Percentiles rank a stretch among this genome's conserved stretches.
Evolutionary conservation across 257 asterid genomes (phyloP).

Genomic region (Verbena officinalis): DNA sequence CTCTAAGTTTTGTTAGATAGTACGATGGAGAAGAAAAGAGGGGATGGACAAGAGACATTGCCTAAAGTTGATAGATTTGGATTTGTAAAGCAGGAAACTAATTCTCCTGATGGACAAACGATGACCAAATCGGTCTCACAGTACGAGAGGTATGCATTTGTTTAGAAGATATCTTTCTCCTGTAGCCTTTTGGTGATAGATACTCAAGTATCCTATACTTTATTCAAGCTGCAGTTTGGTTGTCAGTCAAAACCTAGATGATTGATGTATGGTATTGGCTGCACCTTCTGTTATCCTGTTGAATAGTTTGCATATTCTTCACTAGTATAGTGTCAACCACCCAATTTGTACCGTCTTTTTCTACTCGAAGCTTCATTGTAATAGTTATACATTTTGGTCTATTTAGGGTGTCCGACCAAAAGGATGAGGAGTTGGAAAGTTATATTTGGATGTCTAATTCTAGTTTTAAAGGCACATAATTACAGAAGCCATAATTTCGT

Average conservation of each 20-base stretch:
- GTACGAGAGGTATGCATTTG: conserved; percentile 47
- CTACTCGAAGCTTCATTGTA: background rate
- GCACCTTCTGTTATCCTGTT: background rate
- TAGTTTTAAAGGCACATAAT: background rate
- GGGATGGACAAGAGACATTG: conserved; percentile 45
- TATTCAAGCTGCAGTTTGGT: background rate
- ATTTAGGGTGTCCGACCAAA: background rate
- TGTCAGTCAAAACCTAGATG: background rate
- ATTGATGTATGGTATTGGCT: conserved; percentile 10
- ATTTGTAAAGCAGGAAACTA: conserved; percentile 52
- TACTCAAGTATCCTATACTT: background rate
- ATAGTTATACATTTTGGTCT: background rate
- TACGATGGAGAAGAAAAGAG: conserved; percentile 56
- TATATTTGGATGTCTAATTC: background rate
- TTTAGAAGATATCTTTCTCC: conserved; percentile 8
- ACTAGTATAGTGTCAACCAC: background rate
- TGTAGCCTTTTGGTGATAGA: conserved; percentile 18
- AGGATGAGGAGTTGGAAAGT: conserved; percentile 13
- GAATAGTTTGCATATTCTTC: background rate
- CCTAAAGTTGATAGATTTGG: conserved; percentile 55
- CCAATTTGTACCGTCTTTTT: background rate
- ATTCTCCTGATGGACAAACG: conserved; percentile 45
- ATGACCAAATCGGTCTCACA: conserved; percentile 52
- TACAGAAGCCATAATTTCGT: background rate
- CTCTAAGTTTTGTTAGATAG: conserved; percentile 1